phyloP scores from a whole-genome alignment of 495 filamentous ascomycete genomes.

The Echria macrotheca region DNA sequence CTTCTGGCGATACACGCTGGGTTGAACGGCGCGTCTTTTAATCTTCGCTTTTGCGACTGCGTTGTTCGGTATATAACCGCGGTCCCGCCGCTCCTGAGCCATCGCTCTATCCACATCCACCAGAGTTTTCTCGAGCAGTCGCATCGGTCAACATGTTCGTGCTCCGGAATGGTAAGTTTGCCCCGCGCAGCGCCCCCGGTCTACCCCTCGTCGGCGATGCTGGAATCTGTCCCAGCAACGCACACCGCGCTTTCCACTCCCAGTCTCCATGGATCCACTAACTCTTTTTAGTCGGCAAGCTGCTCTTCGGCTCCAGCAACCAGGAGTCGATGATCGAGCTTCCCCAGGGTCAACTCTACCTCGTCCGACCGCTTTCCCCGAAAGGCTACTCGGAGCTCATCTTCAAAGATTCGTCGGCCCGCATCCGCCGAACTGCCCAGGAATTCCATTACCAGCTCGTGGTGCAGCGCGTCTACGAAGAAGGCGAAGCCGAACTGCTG shows the following conservation, averaged over 20 bases:
- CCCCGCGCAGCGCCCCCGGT: conserved; percentile 6
- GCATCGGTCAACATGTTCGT: conserved; percentile 23
- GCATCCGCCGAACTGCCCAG: conserved; percentile 85
- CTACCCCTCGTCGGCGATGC: background rate
- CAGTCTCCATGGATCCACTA: conserved; percentile 10
- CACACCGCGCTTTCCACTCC: background rate
- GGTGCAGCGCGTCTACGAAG: conserved; percentile 91
- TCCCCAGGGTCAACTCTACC: conserved; percentile 90
- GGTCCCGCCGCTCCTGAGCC: too few relatives aligned
- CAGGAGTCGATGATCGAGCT: conserved; percentile 88
- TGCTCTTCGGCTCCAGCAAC: conserved; percentile 88
- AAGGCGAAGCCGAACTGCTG: conserved; percentile 87
- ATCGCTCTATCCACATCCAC: too few relatives aligned
- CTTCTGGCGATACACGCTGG: background rate
- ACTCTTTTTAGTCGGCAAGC: conserved; percentile 66
- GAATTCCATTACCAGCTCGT: conserved; percentile 97
- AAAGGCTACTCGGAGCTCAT: conserved; percentile 98
- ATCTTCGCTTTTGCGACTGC: too few relatives aligned
- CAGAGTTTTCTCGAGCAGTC: too few relatives aligned
- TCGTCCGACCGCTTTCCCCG: conserved; percentile 88
- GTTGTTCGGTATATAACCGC: too few relatives aligned
- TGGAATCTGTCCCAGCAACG: conserved; percentile 2
- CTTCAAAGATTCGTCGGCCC: conserved; percentile 92
- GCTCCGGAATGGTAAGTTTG: conserved; percentile 27
- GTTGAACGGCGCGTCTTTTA: conserved; percentile 7